Evolutionary conservation across 192 early-diverging fungal genomes (phyloP).

Genomic region (Mortierella claussenii): DNA sequence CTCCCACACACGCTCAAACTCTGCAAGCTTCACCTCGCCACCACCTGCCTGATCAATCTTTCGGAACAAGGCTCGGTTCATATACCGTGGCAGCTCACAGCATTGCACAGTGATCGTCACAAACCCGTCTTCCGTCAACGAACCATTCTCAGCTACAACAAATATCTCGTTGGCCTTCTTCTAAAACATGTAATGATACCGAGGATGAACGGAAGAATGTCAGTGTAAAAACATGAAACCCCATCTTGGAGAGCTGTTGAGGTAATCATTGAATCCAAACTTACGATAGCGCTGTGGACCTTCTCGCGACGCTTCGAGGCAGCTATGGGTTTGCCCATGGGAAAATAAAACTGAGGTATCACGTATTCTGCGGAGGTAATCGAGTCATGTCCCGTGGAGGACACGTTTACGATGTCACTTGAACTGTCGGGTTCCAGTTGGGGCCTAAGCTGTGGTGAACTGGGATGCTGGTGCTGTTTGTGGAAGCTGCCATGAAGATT

Average conservation of each 20-base stretch:
- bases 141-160: slow-evolving; percentile 21
- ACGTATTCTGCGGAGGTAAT: slow-evolving; percentile 16
- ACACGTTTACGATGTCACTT: no score
- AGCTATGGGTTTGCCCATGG: slow-evolving; percentile 33
- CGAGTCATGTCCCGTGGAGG: no score
- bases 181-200: slow-evolving; percentile 9
- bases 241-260: background rate
- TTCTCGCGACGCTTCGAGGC: slow-evolving; percentile 29
- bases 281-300: slow-evolving; percentile 25
- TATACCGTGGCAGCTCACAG: slow-evolving; percentile 74
- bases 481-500: slow-evolving; percentile 28
- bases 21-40: slow-evolving; percentile 27
- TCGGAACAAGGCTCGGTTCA: slow-evolving; percentile 74
- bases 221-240: background rate
- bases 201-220: background rate
- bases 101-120: slow-evolving; percentile 55
- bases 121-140: slow-evolving; percentile 58
- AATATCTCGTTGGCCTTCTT: slow-evolving; percentile 41
- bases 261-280: background rate
- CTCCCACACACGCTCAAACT: slow-evolving; percentile 48
- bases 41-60: slow-evolving; percentile 31
- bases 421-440: no score
- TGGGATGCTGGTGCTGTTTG: slow-evolving; percentile 9
- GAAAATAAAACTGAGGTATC: slow-evolving; percentile 49
- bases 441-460: no score